Conservation (phyloP, 805 yeast species). For the Candida ficus region DNA sequence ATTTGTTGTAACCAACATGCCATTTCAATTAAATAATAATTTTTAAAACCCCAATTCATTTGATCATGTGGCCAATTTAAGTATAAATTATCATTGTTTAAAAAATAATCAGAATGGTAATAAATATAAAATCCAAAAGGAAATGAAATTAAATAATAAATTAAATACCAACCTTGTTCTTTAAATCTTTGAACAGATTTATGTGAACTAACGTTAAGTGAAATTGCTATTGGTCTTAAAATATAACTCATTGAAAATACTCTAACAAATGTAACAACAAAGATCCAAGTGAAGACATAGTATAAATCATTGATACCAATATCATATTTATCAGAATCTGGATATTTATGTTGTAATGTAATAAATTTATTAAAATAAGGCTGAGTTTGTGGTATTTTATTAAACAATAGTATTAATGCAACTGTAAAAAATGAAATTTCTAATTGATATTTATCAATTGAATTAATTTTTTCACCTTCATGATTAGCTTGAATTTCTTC, state of each 20-base stretch:
- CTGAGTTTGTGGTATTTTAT: slow-evolving; percentile 24
- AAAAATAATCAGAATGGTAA: slow-evolving; percentile 51
- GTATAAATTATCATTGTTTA: slow-evolving; percentile 55
- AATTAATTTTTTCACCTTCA: slow-evolving; percentile 12
- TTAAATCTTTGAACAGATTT: slow-evolving; percentile 66
- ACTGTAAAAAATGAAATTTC: slow-evolving; percentile 23
- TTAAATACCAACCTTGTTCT: slow-evolving; percentile 78
- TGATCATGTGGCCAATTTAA: slow-evolving; percentile 70
- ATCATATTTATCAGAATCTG: slow-evolving; percentile 36
- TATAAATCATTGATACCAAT: slow-evolving; percentile 52
- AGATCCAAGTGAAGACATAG: slow-evolving; percentile 48
- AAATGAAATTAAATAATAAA: slow-evolving; percentile 56
- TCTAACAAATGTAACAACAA: slow-evolving; percentile 54
- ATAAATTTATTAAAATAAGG: slow-evolving; percentile 34
- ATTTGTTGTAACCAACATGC: slow-evolving; percentile 80
- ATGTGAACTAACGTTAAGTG: slow-evolving; percentile 37
- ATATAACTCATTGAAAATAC: slow-evolving; percentile 53
- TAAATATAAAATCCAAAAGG: slow-evolving; percentile 54
- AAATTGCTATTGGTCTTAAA: slow-evolving; percentile 51
- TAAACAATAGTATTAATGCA: slow-evolving; percentile 17
- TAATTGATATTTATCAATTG: slow-evolving; percentile 26
- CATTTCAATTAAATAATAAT: slow-evolving; percentile 67
- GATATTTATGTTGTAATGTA: slow-evolving; percentile 34
- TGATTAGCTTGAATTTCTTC: slow-evolving; percentile 2
- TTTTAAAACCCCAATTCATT: slow-evolving; percentile 48